Evolutionary conservation across 257 asterid species (phyloP).

Genomic region (Ehretia macrophylla): DNA sequence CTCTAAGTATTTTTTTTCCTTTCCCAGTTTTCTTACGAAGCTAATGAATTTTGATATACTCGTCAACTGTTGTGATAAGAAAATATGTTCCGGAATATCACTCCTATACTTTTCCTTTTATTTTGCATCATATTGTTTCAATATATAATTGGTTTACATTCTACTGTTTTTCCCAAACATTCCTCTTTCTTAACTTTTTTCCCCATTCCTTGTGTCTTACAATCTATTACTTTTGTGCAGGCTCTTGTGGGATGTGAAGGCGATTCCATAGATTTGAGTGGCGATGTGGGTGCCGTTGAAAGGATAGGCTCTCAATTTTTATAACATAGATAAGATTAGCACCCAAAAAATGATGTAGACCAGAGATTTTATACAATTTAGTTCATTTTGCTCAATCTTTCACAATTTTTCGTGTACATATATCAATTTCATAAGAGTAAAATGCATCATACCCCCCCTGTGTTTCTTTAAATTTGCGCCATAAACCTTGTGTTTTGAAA

Average conservation of each 20-base stretch:
- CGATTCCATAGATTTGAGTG: slow-evolving; percentile 89
- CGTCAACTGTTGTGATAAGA: too few species aligned
- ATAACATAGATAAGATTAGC: neutral
- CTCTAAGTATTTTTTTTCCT: too few species aligned
- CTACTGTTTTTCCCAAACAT: neutral
- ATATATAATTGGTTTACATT: neutral
- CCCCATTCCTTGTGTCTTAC: neutral
- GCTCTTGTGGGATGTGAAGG: slow-evolving; percentile 96
- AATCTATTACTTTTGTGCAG: slow-evolving; percentile 22
- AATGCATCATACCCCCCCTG: too few species aligned
- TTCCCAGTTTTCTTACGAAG: too few species aligned
- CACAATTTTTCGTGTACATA: too few species aligned
- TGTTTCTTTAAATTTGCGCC: too few species aligned
- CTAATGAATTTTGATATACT: too few species aligned
- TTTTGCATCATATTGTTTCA: too few species aligned
- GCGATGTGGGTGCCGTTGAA: slow-evolving; percentile 90
- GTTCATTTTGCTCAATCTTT: neutral
- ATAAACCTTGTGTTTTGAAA: too few species aligned
- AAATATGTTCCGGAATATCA: too few species aligned
- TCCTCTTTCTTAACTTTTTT: neutral
- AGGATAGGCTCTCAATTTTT: slow-evolving; percentile 29
- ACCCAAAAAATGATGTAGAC: neutral
- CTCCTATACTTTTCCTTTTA: too few species aligned
- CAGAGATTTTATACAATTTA: neutral
- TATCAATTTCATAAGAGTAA: too few species aligned